Conservation (phyloP, 805 yeast species). For the Maudiozyma barnettii region DNA sequence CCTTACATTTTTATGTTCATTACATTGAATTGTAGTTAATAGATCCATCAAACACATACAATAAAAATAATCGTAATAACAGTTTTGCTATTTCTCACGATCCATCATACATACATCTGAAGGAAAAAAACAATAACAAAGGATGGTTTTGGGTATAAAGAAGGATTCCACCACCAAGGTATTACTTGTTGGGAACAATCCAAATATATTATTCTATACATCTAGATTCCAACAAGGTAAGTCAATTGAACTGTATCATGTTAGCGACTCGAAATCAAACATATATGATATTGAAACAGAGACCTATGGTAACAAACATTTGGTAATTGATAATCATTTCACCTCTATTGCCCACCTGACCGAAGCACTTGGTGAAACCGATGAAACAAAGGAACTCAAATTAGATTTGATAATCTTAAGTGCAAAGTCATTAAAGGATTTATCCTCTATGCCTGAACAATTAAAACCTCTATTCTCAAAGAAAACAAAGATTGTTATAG, state of each 20-base stretch:
- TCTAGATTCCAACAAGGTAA: slow-evolving; percentile 18
- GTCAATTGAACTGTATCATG: slow-evolving; percentile 14
- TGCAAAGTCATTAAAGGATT: slow-evolving; percentile 39
- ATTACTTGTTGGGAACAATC: slow-evolving; percentile 17
- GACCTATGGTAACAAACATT: slow-evolving; percentile 11
- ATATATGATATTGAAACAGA: slow-evolving; percentile 10
- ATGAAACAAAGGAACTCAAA: slow-evolving; percentile 5
- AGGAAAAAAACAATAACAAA: neutral
- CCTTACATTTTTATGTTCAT: too few relatives aligned
- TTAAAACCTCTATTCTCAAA: slow-evolving; percentile 30
- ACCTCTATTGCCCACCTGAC: slow-evolving; percentile 13
- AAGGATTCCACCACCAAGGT: slow-evolving; percentile 9
- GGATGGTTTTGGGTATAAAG: neutral
- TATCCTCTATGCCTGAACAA: slow-evolving; percentile 32
- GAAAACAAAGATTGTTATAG: slow-evolving; percentile 47
- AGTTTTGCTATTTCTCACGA: too few relatives aligned
- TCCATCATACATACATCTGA: neutral
- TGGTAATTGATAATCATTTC: slow-evolving; percentile 18
- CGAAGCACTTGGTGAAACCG: slow-evolving; percentile 2
- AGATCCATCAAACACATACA: too few relatives aligned
- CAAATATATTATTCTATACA: slow-evolving; percentile 18
- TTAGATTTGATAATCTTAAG: slow-evolving; percentile 39
- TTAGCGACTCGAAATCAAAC: slow-evolving; percentile 16
- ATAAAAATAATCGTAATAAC: too few relatives aligned
- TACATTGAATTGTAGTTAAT: too few relatives aligned